Evolutionary conservation across 768 basidiomycete genomes (phyloP), one percentile per base, ranked within the genome.

Genomic region (Leccinum arenicola): DNA sequence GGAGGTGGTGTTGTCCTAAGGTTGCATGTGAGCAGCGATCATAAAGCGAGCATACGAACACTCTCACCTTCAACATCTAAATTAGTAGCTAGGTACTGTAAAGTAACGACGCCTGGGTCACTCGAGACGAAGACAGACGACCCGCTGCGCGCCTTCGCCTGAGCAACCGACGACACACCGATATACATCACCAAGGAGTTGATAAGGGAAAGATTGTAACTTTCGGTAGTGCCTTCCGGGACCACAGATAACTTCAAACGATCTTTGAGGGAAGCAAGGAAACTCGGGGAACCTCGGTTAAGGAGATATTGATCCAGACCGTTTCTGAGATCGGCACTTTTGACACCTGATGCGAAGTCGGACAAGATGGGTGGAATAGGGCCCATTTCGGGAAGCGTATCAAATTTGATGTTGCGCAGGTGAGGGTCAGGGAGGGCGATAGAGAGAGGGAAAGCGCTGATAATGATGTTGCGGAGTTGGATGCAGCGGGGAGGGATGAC

Each of bases 111-210:
- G 51, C 95, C 91, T 17, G 91, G 89, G 66, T 94, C 91, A 47
- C 82, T 86, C 10, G 89, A 72, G 57, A 90, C 83, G 73, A 98
- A 99, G 56, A 89, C 78, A 10, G 89, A 84, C 19, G 86, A 84
- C 19, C 93, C 92, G 66, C 86, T 93, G 72, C 87, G 82, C 2
- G 91, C 87, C 70, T 95, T 94, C 48, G 89, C 87, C 73, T 95
- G 89, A 12, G 90, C 91, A 50, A 97, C 89, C 29, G 93, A 91
- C 12, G 91, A 92, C 21, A 93, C 89, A n/a, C 95, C 95, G 54
- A 95, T 86, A 76, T 95, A 98, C 85, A 98, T 90, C 65, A 97
- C 95, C 62, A 98, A 80, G 23, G 95, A 87, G 71, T 98, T 98
- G 70, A 98, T 85, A 65, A 98, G 79, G 11, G 95, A 83, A 54